A percentile compares a stretch with the other conserved stretches of the same genome.
Conservation (phyloP, 106 monocot genomes). For the Allium cepa region DNA sequence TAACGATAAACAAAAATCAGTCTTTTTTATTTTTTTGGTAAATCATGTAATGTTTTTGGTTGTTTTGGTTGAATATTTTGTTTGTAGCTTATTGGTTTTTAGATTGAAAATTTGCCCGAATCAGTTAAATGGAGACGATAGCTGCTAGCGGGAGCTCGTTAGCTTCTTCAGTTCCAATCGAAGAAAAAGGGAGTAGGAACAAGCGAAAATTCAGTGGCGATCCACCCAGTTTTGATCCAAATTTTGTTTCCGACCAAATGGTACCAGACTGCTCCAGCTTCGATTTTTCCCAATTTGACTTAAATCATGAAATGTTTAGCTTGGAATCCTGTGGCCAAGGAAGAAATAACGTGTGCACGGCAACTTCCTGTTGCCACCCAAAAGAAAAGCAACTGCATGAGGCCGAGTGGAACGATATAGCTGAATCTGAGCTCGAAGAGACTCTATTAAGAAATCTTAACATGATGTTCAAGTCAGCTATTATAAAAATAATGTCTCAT, state of each 20-base stretch:
- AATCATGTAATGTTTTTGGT: background rate
- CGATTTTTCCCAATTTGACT: conserved; percentile 34
- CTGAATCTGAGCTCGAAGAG: conserved; percentile 72
- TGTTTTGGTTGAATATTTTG: background rate
- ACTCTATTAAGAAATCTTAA: conserved; percentile 57
- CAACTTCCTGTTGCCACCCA: background rate
- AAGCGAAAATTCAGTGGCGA: conserved; percentile 87
- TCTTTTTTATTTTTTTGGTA: background rate
- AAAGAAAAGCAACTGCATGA: conserved; percentile 45
- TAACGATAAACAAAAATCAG: background rate
- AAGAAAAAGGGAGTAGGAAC: conserved; percentile 66
- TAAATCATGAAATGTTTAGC: conserved; percentile 13
- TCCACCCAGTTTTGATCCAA: conserved; percentile 26
- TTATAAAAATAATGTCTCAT: conserved; percentile 39
- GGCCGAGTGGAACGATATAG: conserved; percentile 52
- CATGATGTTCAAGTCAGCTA: conserved; percentile 51
- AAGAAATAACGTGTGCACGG: conserved; percentile 10
- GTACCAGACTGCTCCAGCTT: conserved; percentile 27
- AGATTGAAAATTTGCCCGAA: background rate
- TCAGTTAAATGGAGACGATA: conserved; percentile 36
- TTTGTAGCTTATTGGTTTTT: background rate
- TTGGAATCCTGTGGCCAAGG: conserved; percentile 35
- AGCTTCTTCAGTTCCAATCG: conserved; percentile 31
- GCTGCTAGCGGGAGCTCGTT: conserved; percentile 29
- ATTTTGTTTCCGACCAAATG: conserved; percentile 9